phyloP scores from a whole-genome alignment of 2,329 filamentous ascomycete species.

The Cryphonectria naterciae region DNA sequence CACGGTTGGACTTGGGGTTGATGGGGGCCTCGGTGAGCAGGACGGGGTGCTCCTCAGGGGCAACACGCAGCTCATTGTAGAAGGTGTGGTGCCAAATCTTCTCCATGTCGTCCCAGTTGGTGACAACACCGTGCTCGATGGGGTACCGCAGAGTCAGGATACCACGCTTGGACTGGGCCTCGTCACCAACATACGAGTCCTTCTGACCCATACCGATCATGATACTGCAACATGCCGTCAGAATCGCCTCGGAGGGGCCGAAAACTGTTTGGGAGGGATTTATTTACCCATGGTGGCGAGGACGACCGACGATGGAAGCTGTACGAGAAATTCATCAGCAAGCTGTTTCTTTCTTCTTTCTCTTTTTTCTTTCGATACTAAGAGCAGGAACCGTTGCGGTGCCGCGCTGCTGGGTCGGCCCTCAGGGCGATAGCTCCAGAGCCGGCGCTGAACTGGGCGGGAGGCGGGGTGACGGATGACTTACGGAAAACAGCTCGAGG shows the following conservation, averaged over 20 bases:
- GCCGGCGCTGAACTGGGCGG: slow-evolving; percentile 24
- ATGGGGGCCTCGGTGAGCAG: slow-evolving; percentile 99
- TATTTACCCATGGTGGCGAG: slow-evolving; percentile 99
- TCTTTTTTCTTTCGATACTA: neutral
- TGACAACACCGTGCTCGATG: slow-evolving; percentile 99
- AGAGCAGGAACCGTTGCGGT: slow-evolving; percentile 9
- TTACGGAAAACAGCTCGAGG: slow-evolving; percentile 99
- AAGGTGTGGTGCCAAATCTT: slow-evolving; percentile 99
- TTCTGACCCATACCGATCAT: slow-evolving; percentile 99
- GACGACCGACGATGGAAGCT: slow-evolving; percentile 99
- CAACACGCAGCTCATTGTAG: slow-evolving; percentile 99
- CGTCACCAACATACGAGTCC: slow-evolving; percentile 99
- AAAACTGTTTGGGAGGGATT: slow-evolving; percentile 65
- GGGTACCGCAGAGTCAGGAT: slow-evolving; percentile 99
- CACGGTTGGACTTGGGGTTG: slow-evolving; percentile 99
- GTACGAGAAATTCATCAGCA: slow-evolving; percentile 29
- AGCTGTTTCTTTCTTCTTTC: neutral
- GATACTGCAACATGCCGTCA: slow-evolving; percentile 60
- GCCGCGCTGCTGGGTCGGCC: slow-evolving; percentile 7
- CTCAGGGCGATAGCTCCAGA: slow-evolving; percentile 10
- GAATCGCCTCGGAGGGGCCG: slow-evolving; percentile 4
- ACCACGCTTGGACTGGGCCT: slow-evolving; percentile 99
- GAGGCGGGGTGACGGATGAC: slow-evolving; percentile 50
- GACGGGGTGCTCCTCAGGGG: slow-evolving; percentile 99
- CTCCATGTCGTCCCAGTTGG: slow-evolving; percentile 99